phyloP scores from a whole-genome alignment of 1,139 yeast genomes.

The Arxiozyma heterogenica region DNA sequence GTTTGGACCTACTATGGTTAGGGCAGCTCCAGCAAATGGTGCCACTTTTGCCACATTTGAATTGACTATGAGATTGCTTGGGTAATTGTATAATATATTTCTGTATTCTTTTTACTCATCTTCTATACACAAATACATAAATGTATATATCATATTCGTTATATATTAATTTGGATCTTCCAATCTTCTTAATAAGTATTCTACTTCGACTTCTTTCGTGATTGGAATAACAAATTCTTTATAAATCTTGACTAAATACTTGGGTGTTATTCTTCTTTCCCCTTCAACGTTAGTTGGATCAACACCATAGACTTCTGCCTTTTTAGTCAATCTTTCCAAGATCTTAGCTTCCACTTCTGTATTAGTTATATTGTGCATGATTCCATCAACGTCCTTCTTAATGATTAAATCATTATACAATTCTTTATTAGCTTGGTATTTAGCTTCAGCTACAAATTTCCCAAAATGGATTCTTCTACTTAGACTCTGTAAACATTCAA shows the following conservation, averaged over 20 bases:
- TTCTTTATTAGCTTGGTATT: constrained; percentile 62
- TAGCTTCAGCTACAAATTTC: constrained; percentile 93
- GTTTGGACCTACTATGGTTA: constrained; percentile 75
- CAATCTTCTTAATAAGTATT: constrained; percentile 72
- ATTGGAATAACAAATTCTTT: constrained; percentile 84
- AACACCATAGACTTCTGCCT: constrained; percentile 79
- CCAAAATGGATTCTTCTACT: constrained; percentile 97
- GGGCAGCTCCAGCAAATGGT: constrained; percentile 97
- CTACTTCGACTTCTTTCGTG: constrained; percentile 91
- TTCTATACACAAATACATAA: no score
- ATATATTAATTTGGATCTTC: constrained; percentile 37
- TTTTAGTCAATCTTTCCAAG: constrained; percentile 62
- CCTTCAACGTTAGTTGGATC: constrained; percentile 71
- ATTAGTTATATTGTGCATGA: constrained; percentile 77
- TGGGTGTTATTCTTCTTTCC: constrained; percentile 74
- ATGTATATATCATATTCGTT: no score
- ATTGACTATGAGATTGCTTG: constrained; percentile 61
- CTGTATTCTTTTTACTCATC: no score
- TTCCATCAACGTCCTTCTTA: constrained; percentile 58
- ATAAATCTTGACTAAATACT: constrained; percentile 71
- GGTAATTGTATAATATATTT: constrained; percentile 8
- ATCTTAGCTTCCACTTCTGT: constrained; percentile 78
- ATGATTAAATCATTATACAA: constrained; percentile 55
- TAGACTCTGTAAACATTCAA: constrained; percentile 76
- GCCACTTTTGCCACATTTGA: constrained; percentile 92